These are phyloP conservation scores for Cyclotella kingstonii DNA, from an alignment of 108 stramenopile species.

Conservation along the genomic window DNA sequence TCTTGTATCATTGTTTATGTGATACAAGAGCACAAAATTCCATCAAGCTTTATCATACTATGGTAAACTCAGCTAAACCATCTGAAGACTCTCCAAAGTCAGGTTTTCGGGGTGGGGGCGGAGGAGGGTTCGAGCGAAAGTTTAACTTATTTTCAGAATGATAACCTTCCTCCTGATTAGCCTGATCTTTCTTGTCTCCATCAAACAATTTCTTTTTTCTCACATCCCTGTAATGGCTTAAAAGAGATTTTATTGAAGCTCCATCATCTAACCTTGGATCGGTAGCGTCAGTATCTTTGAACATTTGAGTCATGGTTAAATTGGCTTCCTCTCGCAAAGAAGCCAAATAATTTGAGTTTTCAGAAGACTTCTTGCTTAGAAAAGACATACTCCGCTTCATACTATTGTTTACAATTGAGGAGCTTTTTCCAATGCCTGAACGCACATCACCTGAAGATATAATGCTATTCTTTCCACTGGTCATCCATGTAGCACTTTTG, in stretches of 20 bases:
- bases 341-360: conserved; percentile 22
- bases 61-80: conserved; percentile 43
- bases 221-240: conserved; percentile 43
- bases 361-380: conserved; percentile 15
- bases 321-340: conserved; percentile 33
- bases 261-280: conserved; percentile 45
- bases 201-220: conserved; percentile 32
- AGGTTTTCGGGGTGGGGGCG: conserved; percentile 26
- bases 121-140: conserved; percentile 18
- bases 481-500: conserved; percentile 29
- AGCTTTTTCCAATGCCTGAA: no score
- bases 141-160: not conserved
- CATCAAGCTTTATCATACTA: conserved; percentile 15
- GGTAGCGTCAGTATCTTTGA: conserved; percentile 13
- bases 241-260: conserved; percentile 43
- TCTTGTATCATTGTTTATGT: no score
- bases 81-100: conserved; percentile 13
- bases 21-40: no score
- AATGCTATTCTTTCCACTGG: not conserved
- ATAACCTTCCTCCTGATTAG: not conserved
- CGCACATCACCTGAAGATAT: not conserved
- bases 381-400: conserved; percentile 1
- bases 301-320: conserved; percentile 25
- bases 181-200: not conserved
- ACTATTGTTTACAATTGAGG: not conserved